Evolutionary conservation across 768 basidiomycete genomes (phyloP).

Genomic region (Leccinum uliginosum): DNA sequence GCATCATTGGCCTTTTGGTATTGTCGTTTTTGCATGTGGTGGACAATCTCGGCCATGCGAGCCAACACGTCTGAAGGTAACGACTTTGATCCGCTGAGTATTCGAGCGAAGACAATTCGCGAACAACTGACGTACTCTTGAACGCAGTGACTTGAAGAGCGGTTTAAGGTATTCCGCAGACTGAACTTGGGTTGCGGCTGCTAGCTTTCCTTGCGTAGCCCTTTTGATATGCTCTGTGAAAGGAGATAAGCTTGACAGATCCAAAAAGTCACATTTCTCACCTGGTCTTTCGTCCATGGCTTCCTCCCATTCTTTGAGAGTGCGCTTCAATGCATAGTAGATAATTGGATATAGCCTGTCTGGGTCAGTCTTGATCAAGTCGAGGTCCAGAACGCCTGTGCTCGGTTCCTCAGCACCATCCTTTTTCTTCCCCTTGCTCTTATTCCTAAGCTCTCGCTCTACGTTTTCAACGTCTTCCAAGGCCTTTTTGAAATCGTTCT

Average conservation of each 20-base stretch:
- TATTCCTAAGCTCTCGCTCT: constrained; percentile 60
- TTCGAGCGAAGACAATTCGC: neutral
- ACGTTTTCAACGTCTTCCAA: constrained; percentile 83
- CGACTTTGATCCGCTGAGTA: constrained; percentile 41
- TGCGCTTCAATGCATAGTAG: constrained; percentile 90
- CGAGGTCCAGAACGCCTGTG: constrained; percentile 69
- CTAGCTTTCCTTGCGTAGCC: constrained; percentile 87
- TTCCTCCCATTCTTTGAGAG: constrained; percentile 94
- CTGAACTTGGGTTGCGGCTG: constrained; percentile 92
- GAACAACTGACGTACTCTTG: constrained; percentile 58
- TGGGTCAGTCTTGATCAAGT: constrained; percentile 82
- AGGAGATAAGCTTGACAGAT: constrained; percentile 1
- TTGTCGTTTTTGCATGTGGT: constrained; percentile 93
- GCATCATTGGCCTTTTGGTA: constrained; percentile 97
- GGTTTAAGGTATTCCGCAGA: constrained; percentile 97
- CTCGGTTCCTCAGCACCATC: constrained; percentile 47
- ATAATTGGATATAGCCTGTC: constrained; percentile 96
- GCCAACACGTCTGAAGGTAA: constrained; percentile 81
- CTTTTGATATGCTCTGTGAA: constrained; percentile 74
- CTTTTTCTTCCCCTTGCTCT: constrained; percentile 57
- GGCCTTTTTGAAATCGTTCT: constrained; percentile 93
- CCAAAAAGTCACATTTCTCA: constrained; percentile 27
- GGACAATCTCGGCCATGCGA: constrained; percentile 89
- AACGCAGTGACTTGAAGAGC: constrained; percentile 84
- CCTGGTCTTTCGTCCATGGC: constrained; percentile 93